Evolutionary conservation across 208 protist species (phyloP).

Genomic region (Blastocrithidia nonstop): DNA sequence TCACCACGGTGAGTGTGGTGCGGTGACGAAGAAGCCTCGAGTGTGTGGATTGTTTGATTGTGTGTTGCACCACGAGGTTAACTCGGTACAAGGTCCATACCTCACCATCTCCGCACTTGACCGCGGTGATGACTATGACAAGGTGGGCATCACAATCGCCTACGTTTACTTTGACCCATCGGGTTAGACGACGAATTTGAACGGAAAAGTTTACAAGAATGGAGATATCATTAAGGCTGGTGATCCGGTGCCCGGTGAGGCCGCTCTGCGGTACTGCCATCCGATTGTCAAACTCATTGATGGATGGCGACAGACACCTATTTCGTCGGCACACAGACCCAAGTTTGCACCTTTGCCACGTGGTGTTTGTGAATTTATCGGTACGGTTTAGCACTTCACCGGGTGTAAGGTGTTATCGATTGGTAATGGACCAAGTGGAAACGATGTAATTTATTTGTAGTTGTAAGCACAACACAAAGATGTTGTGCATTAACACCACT

Average conservation of each 20-base stretch:
- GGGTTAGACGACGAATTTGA: constrained; percentile 29
- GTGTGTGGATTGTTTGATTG: constrained; percentile 87
- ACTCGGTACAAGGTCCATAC: constrained; percentile 77
- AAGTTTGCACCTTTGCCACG: constrained; percentile 46
- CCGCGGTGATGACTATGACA: constrained; percentile 85
- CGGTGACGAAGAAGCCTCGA: constrained; percentile 81
- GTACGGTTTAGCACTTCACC: constrained; percentile 78
- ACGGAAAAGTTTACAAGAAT: constrained; percentile 69
- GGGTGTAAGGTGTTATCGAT: constrained; percentile 77
- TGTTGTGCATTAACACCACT: too few relatives aligned
- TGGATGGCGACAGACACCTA: constrained; percentile 69
- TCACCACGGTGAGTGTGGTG: constrained; percentile 80
- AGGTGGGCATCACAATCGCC: constrained; percentile 72
- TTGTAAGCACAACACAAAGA: too few relatives aligned
- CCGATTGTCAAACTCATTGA: constrained; percentile 77
- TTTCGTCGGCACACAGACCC: constrained; percentile 39
- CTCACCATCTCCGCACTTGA: constrained; percentile 86
- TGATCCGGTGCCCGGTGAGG: constrained; percentile 73
- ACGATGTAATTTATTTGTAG: constrained; percentile 81
- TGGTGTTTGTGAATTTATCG: constrained; percentile 59
- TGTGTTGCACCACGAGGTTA: constrained; percentile 85
- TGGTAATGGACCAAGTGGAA: constrained; percentile 75
- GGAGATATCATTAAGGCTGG: constrained; percentile 80
- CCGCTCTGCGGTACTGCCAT: constrained; percentile 63
- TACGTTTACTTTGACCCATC: constrained; percentile 75